phyloP scores from a whole-genome alignment of 257 asterid species.

The Lavandula angustifolia region DNA sequence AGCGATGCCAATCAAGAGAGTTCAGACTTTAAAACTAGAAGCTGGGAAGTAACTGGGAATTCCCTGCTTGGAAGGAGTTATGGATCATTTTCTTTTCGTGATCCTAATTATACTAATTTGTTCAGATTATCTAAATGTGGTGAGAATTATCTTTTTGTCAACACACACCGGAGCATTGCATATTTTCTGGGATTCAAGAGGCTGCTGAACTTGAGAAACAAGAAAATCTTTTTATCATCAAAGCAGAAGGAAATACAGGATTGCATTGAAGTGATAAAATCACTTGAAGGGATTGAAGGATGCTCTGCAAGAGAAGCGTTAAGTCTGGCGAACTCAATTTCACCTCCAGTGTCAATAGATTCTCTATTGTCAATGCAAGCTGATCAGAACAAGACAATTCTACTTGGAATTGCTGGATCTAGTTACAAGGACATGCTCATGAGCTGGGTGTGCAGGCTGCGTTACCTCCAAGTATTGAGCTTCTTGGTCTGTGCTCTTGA shows the following conservation, averaged over 20 bases:
- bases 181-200: conserved; percentile 37
- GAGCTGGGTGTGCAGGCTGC: conserved; percentile 94
- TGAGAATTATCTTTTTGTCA: conserved; percentile 46
- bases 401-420: conserved; percentile 83
- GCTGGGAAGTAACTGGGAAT: conserved; percentile 69
- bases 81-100: conserved; percentile 73
- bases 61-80: conserved; percentile 62
- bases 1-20: conserved; percentile 37
- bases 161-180: conserved; percentile 49
- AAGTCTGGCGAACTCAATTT: conserved; percentile 35
- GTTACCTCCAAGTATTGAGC: conserved; percentile 57
- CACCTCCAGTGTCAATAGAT: conserved; percentile 61
- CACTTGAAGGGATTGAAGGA: conserved; percentile 40
- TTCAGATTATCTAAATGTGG: conserved; percentile 53
- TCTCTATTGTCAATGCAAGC: conserved; percentile 55
- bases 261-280: conserved; percentile 49
- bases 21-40: conserved; percentile 38
- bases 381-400: conserved; percentile 63
- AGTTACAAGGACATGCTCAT: conserved; percentile 90
- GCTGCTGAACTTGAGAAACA: conserved; percentile 29
- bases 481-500: conserved; percentile 86
- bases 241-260: conserved; percentile 37
- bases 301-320: conserved; percentile 41
- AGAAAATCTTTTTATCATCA: conserved; percentile 35
- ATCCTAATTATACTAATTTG: conserved; percentile 51